phyloP scores from a whole-genome alignment of 176 grass and related monocot genomes.

The Avena atlantica region DNA sequence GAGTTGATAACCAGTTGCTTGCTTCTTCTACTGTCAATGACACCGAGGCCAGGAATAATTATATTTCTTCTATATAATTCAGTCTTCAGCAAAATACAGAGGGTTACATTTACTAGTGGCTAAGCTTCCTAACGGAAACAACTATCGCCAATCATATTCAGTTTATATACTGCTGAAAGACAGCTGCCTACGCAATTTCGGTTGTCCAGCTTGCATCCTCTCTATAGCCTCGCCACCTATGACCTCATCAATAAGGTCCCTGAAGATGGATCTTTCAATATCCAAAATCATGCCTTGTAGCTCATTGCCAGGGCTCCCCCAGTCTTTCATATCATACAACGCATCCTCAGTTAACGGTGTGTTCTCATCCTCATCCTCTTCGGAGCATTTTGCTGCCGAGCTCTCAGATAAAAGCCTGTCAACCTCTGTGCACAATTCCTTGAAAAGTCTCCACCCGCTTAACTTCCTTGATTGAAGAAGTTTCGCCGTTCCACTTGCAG shows the following conservation, averaged over 20 bases:
- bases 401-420: constrained; percentile 52
- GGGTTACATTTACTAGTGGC: constrained; percentile 48
- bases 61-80: constrained; percentile 63
- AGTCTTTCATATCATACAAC: constrained; percentile 58
- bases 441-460: constrained; percentile 66
- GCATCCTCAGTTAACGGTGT: constrained; percentile 44
- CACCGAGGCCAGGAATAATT: constrained; percentile 37
- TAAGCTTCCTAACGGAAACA: constrained; percentile 50
- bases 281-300: constrained; percentile 56
- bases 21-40: constrained; percentile 37
- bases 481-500: constrained; percentile 20
- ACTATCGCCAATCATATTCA: constrained; percentile 32
- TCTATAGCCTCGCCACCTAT: constrained; percentile 40
- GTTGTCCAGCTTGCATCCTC: constrained; percentile 44
- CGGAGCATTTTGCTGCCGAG: constrained; percentile 25
- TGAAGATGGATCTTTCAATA: constrained; percentile 79
- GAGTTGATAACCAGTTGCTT: constrained; percentile 16
- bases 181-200: constrained; percentile 60
- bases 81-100: constrained; percentile 41
- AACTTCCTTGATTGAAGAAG: constrained; percentile 52
- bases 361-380: constrained; percentile 54
- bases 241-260: constrained; percentile 75
- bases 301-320: constrained; percentile 56
- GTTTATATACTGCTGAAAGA: constrained; percentile 55
- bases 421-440: constrained; percentile 76